phyloP scores from a whole-genome alignment of 2,329 filamentous ascomycete species.

The Fusarium fracticaudum region DNA sequence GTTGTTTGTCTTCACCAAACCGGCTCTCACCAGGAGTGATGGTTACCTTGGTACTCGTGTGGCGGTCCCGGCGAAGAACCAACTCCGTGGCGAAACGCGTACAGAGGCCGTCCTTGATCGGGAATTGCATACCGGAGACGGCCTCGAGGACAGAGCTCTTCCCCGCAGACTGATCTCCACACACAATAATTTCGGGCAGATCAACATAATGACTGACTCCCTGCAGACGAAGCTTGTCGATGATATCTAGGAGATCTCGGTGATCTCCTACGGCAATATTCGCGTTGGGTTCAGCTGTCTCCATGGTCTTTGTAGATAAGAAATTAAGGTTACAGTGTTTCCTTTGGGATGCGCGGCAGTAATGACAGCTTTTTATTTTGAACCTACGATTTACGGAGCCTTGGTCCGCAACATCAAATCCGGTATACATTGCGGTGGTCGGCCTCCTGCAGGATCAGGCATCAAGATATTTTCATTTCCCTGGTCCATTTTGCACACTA shows the following conservation, averaged over 20 bases:
- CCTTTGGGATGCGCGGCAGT: background rate
- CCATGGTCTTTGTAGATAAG: background rate
- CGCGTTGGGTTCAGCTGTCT: background rate
- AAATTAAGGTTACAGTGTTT: background rate
- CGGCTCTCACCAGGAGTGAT: constrained; percentile 37
- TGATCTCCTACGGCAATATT: background rate
- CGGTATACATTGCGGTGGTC: background rate
- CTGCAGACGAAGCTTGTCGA: constrained; percentile 49
- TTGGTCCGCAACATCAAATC: background rate
- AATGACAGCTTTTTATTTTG: background rate
- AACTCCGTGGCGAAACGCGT: constrained; percentile 71
- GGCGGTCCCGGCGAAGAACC: constrained; percentile 56
- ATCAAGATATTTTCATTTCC: background rate
- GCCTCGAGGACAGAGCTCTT: constrained; percentile 74
- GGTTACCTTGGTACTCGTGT: constrained; percentile 47
- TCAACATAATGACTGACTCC: constrained; percentile 50
- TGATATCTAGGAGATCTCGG: constrained; percentile 43
- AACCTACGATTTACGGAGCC: background rate
- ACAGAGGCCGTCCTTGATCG: constrained; percentile 66
- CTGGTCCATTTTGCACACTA: background rate
- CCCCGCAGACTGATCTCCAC: constrained; percentile 69
- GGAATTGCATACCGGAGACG: constrained; percentile 69
- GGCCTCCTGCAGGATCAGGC: constrained; percentile 1
- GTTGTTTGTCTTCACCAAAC: background rate
- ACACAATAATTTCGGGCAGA: constrained; percentile 61